Evolutionary conservation across 2,329 filamentous ascomycete genomes (phyloP).

Genomic region (Penicillium corylophilum): DNA sequence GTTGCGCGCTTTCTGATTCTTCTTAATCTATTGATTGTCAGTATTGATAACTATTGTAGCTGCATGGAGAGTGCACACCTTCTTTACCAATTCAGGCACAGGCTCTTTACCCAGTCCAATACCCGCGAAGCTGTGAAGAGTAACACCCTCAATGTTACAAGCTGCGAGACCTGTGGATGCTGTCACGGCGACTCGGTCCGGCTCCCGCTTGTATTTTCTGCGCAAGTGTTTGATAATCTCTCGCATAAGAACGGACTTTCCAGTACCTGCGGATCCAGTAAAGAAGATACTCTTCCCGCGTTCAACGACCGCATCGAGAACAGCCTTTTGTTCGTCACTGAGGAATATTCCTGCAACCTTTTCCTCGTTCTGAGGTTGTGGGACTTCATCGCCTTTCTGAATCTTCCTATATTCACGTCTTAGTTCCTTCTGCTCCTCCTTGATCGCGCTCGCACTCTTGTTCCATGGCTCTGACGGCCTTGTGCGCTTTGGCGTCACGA

Average conservation of each 20-base stretch:
- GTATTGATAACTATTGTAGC: not conserved
- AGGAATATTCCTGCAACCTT: conserved; percentile 64
- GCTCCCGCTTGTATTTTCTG: conserved; percentile 71
- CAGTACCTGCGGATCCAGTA: conserved; percentile 91
- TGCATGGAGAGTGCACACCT: conserved; percentile 41
- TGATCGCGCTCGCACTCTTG: conserved; percentile 69
- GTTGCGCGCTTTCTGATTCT: conserved; percentile 81
- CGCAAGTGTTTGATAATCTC: conserved; percentile 82
- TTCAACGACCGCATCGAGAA: conserved; percentile 78
- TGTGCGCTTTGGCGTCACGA: conserved; percentile 45
- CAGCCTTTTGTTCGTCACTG: conserved; percentile 81
- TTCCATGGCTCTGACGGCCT: conserved; percentile 63
- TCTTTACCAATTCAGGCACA: conserved; percentile 76
- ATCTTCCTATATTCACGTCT: conserved; percentile 59
- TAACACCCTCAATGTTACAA: conserved; percentile 95
- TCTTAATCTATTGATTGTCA: conserved; percentile 59
- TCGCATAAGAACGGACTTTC: conserved; percentile 93
- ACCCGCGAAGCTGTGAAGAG: conserved; percentile 91
- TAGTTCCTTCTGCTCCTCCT: conserved; percentile 73
- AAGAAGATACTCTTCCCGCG: conserved; percentile 91
- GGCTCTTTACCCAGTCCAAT: conserved; percentile 94
- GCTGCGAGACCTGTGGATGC: conserved; percentile 94
- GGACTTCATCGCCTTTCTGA: conserved; percentile 44
- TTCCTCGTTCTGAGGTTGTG: conserved; percentile 37
- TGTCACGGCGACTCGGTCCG: conserved; percentile 85